phyloP scores from a whole-genome alignment of 345 rosid genomes.

The Eucalyptus shirleyi region DNA sequence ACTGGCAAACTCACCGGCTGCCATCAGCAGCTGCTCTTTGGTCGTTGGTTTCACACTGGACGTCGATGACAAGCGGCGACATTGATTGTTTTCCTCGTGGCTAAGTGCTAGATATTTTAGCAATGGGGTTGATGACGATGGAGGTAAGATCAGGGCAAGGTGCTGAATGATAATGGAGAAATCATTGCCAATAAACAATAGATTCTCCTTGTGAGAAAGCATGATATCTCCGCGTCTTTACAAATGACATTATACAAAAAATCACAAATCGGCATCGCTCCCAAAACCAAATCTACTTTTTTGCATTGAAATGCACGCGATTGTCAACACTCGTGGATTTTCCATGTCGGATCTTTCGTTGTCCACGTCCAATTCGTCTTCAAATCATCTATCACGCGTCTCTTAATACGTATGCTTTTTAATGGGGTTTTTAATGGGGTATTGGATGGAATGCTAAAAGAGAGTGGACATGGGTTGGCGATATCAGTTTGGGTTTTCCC shows the following conservation, averaged over 20 bases:
- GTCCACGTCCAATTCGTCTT: background rate
- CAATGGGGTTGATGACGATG: too few species aligned
- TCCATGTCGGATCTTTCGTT: background rate
- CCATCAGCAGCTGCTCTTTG: background rate
- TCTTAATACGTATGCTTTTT: background rate
- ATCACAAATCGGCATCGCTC: fast-evolving
- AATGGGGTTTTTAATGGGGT: background rate
- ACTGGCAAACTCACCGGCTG: background rate
- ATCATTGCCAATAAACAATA: background rate
- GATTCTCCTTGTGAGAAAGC: too few species aligned
- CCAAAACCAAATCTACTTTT: background rate
- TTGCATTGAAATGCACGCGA: background rate
- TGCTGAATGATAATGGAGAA: background rate
- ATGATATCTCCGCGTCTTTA: fast-evolving
- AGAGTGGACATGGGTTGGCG: background rate
- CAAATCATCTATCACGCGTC: background rate
- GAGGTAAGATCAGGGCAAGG: background rate
- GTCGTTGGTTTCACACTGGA: background rate
- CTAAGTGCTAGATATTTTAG: too few species aligned
- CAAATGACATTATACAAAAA: background rate
- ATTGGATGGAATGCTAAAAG: background rate
- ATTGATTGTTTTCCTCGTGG: background rate
- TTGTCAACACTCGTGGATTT: background rate
- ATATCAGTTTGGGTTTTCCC: background rate
- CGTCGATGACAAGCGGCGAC: background rate